These are phyloP conservation scores for Schoenoplectus triqueter DNA, from an alignment of 202 grass and related monocot genomes.

Conservation along the genomic window DNA sequence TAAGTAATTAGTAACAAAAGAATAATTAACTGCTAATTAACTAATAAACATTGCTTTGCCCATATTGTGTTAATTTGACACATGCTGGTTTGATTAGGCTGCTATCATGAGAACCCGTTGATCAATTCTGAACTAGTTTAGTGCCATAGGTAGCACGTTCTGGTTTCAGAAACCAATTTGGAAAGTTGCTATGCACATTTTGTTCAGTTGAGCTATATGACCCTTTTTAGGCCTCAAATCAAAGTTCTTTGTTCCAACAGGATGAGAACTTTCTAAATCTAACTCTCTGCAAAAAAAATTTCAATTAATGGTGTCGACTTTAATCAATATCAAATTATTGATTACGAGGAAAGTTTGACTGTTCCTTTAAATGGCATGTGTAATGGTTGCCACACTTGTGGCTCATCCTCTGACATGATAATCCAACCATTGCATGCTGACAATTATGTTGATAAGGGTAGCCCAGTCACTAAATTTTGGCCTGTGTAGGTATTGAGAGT, in stretches of 20 bases:
- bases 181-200: slow-evolving; percentile 58
- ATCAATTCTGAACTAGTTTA: slow-evolving; percentile 10
- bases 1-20: neutral
- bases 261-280: neutral
- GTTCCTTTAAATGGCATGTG: neutral
- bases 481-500: neutral
- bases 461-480: neutral
- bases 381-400: neutral
- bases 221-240: neutral
- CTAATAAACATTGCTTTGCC: neutral
- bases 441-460: neutral
- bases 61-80: neutral
- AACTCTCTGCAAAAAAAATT: neutral
- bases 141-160: slow-evolving; percentile 35
- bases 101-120: slow-evolving; percentile 49
- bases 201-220: slow-evolving; percentile 40
- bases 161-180: slow-evolving; percentile 45
- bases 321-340: neutral
- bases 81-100: slow-evolving; percentile 36
- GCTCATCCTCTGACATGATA: neutral
- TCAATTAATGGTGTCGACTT: neutral
- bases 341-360: neutral
- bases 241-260: slow-evolving; percentile 17
- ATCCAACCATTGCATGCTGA: neutral
- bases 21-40: neutral